Conservation (phyloP, 495 filamentous ascomycete genomes). For the Hypoxylon intermedium region DNA sequence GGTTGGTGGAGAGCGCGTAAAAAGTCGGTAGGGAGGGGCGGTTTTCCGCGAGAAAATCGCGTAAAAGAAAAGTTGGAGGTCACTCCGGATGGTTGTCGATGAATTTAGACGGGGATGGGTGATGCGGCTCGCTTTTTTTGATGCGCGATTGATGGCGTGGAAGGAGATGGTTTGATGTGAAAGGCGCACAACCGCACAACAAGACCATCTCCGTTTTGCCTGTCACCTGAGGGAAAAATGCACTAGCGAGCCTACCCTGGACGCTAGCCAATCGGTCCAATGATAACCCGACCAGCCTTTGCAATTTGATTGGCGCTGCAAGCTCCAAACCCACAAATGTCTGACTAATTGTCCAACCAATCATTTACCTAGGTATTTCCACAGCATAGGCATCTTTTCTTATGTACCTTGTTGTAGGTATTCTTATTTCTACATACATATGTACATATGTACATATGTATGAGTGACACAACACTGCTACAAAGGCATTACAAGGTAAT, state of each 20-base stretch:
- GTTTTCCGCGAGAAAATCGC: constrained; percentile 47
- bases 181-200: constrained; percentile 60
- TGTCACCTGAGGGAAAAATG: constrained; percentile 45
- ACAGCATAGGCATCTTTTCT: too few species aligned
- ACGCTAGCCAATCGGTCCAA: constrained; percentile 21
- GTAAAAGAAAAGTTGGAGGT: constrained; percentile 51
- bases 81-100: constrained; percentile 58
- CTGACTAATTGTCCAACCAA: constrained; percentile 1
- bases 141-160: constrained; percentile 56
- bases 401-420: too few species aligned
- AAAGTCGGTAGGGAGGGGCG: constrained; percentile 34
- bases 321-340: not conserved
- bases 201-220: constrained; percentile 54
- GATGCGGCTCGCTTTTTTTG: constrained; percentile 59
- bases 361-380: not conserved
- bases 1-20: constrained; percentile 39
- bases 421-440: too few species aligned
- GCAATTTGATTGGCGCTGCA: too few species aligned
- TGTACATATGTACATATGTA: too few species aligned
- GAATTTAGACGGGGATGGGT: constrained; percentile 58
- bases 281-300: constrained; percentile 4
- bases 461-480: too few species aligned
- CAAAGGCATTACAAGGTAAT: too few species aligned
- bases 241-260: constrained; percentile 13
- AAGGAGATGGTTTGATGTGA: constrained; percentile 59